A percentile compares a stretch with the other conserved stretches of the same genome.
These are phyloP conservation scores for Thelonectria rubi DNA, from an alignment of 2,329 filamentous ascomycete genomes.

Conservation along the genomic window DNA sequence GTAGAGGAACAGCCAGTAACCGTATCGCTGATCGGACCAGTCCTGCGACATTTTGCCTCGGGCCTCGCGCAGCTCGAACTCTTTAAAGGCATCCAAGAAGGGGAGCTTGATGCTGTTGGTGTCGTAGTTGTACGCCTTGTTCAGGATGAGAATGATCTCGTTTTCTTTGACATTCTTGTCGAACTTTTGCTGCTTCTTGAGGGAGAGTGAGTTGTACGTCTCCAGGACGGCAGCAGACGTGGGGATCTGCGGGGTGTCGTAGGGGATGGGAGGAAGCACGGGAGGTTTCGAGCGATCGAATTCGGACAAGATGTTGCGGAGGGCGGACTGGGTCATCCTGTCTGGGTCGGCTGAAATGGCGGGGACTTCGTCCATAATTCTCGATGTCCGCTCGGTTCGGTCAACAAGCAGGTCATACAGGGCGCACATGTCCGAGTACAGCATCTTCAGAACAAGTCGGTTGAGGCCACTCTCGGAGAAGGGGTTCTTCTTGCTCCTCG, in stretches of 20 bases:
- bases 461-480: conserved; percentile 89
- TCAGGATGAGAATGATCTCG: conserved; percentile 80
- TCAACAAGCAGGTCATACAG: conserved; percentile 92
- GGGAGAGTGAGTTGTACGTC: conserved; percentile 70
- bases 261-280: conserved; percentile 89
- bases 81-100: conserved; percentile 75
- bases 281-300: conserved; percentile 91
- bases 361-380: conserved; percentile 74
- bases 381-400: conserved; percentile 78
- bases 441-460: conserved; percentile 78
- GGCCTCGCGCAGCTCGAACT: conserved; percentile 75
- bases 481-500: conserved; percentile 88
- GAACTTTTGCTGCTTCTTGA: conserved; percentile 79
- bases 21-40: conserved; percentile 74
- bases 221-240: conserved; percentile 71
- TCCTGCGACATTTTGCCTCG: conserved; percentile 72
- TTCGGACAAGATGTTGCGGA: conserved; percentile 84
- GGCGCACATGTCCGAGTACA: conserved; percentile 87
- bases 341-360: conserved; percentile 64
- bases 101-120: conserved; percentile 65
- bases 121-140: conserved; percentile 83
- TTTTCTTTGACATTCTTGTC: conserved; percentile 79
- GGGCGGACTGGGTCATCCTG: conserved; percentile 71
- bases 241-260: conserved; percentile 84
- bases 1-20: conserved; percentile 85